Conservation (phyloP, 371 early-diverging fungal species). For the Rhizopus arrhizus region DNA sequence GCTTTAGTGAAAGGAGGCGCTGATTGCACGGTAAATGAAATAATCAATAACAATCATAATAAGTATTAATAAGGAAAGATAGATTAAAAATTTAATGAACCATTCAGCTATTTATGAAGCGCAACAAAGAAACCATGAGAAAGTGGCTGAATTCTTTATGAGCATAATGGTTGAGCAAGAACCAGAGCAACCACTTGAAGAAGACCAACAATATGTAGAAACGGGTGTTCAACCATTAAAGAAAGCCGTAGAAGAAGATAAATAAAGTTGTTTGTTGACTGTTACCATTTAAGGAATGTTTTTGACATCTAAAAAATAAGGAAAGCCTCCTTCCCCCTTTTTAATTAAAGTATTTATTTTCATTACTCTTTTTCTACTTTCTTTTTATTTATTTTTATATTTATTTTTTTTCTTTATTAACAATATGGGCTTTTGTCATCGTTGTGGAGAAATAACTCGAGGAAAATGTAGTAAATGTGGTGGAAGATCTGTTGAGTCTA, state of each 20-base stretch:
- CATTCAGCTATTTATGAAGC: conserved; percentile 69
- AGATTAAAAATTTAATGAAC: conserved; percentile 67
- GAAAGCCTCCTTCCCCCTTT: background rate
- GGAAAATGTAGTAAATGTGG: conserved; percentile 64
- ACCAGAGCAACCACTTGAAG: conserved; percentile 51
- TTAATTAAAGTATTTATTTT: background rate
- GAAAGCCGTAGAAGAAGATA: conserved; percentile 2
- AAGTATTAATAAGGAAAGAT: background rate
- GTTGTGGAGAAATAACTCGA: conserved; percentile 59
- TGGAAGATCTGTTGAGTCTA: conserved; percentile 62
- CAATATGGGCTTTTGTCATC: conserved; percentile 62
- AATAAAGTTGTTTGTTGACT: background rate
- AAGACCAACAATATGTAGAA: conserved; percentile 52
- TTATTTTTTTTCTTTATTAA: conserved; percentile 15
- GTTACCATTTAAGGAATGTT: conserved; percentile 6
- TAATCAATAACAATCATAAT: conserved; percentile 5
- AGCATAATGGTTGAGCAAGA: conserved; percentile 60
- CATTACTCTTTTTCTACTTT: conserved; percentile 9
- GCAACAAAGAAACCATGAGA: conserved; percentile 64
- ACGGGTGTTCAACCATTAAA: conserved; percentile 32
- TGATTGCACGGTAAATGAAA: conserved; percentile 60
- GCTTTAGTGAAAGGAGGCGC: conserved; percentile 61
- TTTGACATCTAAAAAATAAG: conserved; percentile 1
- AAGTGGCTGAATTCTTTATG: conserved; percentile 67
- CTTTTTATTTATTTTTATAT: conserved; percentile 16